A percentile compares a stretch with the other conserved stretches of the same genome.
These are phyloP conservation scores for Petunia hybrid DNA, from an alignment of 305 asterid genomes.

Conservation along the genomic window DNA sequence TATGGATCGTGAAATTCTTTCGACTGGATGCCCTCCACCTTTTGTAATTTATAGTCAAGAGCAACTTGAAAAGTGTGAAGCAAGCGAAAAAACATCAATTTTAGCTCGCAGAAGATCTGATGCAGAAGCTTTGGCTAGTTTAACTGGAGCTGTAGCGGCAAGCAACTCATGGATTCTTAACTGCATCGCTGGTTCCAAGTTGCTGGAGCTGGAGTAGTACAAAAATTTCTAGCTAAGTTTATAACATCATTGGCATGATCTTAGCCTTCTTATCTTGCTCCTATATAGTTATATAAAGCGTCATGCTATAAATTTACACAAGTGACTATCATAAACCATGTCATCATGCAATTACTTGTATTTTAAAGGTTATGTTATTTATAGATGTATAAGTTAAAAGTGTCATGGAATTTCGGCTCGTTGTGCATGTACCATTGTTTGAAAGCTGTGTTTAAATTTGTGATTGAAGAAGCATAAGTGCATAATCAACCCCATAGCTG, in stretches of 20 bases:
- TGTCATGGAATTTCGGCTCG: not conserved
- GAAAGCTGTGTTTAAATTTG: not conserved
- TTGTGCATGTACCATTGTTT: not conserved
- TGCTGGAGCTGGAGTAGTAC: slow-evolving; percentile 51
- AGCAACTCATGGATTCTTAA: slow-evolving; percentile 85
- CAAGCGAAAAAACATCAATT: slow-evolving; percentile 43
- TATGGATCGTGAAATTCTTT: slow-evolving; percentile 42
- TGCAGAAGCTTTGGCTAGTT: slow-evolving; percentile 70
- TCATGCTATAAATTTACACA: not conserved
- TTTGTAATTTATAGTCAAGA: slow-evolving; percentile 69
- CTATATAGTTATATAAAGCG: not conserved
- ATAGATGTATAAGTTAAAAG: not conserved
- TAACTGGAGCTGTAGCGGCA: slow-evolving; percentile 64
- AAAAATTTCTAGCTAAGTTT: slow-evolving; percentile 4
- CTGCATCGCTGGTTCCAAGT: slow-evolving; percentile 74
- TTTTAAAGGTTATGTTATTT: not conserved
- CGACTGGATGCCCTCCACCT: slow-evolving; percentile 42
- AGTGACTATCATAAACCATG: not conserved
- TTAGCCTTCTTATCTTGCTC: not conserved
- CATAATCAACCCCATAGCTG: not conserved
- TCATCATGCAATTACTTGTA: not conserved
- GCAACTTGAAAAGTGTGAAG: slow-evolving; percentile 57
- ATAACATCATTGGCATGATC: slow-evolving; percentile 6
- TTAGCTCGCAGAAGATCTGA: slow-evolving; percentile 47
- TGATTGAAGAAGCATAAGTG: not conserved